Base-by-base conservation (phyloP, 2,329 filamentous ascomycete genomes). In the Pseudopithomyces maydicus region DNA sequence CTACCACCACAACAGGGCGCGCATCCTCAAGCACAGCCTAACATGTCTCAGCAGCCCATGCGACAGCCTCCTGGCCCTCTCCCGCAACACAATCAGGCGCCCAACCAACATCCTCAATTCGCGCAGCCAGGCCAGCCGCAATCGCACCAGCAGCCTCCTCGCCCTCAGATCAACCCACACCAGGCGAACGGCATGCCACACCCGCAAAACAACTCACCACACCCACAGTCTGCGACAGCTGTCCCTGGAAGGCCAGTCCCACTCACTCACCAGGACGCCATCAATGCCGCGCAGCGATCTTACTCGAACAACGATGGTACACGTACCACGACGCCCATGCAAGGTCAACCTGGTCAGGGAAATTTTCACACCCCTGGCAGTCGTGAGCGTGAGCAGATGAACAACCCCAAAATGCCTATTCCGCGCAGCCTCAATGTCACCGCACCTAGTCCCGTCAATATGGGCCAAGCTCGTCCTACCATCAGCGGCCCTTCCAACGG, bases 401-500 rank as follows among this genome's bases (percentile, higher is more conserved):
- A 73, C 78, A 85, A 83, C 64, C 79, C 82, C 44, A 92, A 92
- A 73, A 90, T 95, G 80, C 88, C 88, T 0, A 96, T 96, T 48
- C 89, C 92, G 2, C 96, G 96, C 76, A 87, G 85, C 38, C 83
- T 98, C 46, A 88, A 90, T 44, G 86, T 89, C 6, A 83, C 87
- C 51, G 82, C 88, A 42, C 91, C 91, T 4, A 84, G 88, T 58
- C 88, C 92, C 1, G 92, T 97, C 20, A 76, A 83, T 11, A 88
- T 94, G 88, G 86, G 77, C 62, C 85, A 79, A 72, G 85, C 78
- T 11, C 88, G 95, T 7, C 95, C 95, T n/a, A 96, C 94, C 0
- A 85, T 95, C 70, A 90, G 90, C 48, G 92, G 92, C 20, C 84
- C 87, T 17, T 88, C 86, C 51, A 90, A 90, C 61, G 88, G 88